Evolutionary conservation across 495 filamentous ascomycete species (phyloP).

Genomic region (Penicillium samsonianum): DNA sequence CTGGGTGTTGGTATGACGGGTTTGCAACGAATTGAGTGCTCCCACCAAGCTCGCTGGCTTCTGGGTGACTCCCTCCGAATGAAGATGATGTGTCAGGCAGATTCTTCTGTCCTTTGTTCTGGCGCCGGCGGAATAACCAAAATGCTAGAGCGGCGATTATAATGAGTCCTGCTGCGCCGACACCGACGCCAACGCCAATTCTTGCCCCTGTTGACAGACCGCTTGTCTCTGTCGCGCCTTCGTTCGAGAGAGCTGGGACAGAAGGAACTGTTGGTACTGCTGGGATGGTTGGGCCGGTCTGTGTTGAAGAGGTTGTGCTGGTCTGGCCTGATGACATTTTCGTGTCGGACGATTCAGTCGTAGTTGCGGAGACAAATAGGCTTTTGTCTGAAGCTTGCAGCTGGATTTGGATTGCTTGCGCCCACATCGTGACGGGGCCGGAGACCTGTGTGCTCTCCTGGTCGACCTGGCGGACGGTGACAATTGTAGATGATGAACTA

Average conservation of each 20-base stretch:
- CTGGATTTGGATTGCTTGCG: constrained; percentile 23
- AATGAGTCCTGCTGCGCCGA: constrained; percentile 7
- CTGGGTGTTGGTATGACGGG: neutral
- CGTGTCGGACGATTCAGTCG: neutral
- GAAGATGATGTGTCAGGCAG: neutral
- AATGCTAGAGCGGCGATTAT: constrained; percentile 1
- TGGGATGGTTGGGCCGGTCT: neutral
- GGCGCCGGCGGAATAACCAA: constrained; percentile 7
- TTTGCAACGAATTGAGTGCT: neutral
- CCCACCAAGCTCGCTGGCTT: constrained; percentile 5
- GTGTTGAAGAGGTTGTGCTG: neutral
- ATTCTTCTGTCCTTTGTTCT: neutral
- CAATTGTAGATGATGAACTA: constrained; percentile 4
- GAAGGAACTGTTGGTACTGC: too few species aligned
- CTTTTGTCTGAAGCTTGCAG: constrained; percentile 11
- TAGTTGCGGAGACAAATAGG: constrained; percentile 12
- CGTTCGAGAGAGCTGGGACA: too few species aligned
- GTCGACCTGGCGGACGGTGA: constrained; percentile 9
- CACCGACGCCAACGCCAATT: constrained; percentile 14
- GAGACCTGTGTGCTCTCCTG: constrained; percentile 10
- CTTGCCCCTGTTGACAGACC: constrained; percentile 12
- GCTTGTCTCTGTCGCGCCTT: neutral
- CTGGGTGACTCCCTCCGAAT: neutral
- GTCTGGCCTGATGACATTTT: neutral
- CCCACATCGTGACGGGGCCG: constrained; percentile 33